A percentile compares a stretch with the other conserved stretches of the same genome.
These are phyloP conservation scores for Rhinocladiella mackenziei DNA, from an alignment of 2,329 filamentous ascomycete genomes.

Conservation along the genomic window DNA sequence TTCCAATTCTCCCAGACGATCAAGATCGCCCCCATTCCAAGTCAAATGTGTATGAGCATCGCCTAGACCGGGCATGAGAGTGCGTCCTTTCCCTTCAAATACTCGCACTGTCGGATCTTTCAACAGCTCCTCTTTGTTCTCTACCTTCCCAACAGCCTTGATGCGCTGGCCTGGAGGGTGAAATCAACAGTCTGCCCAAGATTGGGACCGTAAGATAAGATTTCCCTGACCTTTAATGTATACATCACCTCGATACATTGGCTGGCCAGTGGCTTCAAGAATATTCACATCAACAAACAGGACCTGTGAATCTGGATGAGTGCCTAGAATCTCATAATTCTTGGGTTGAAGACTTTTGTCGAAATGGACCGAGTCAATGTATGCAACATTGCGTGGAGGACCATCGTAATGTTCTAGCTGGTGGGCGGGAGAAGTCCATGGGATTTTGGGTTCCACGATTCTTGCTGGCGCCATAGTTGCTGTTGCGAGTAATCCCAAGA, in stretches of 20 bases:
- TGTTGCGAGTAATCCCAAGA: no score
- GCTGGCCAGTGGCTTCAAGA: conserved; percentile 39
- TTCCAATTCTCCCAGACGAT: conserved; percentile 40
- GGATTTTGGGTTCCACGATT: background rate
- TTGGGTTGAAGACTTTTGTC: conserved; percentile 35
- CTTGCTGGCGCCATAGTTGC: conserved; percentile 4
- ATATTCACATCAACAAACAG: conserved; percentile 41
- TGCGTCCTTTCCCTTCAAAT: conserved; percentile 42
- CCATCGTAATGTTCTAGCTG: conserved; percentile 21
- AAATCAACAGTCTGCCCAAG: background rate
- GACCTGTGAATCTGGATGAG: conserved; percentile 34
- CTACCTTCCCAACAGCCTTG: conserved; percentile 35
- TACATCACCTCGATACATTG: conserved; percentile 40
- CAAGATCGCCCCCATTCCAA: conserved; percentile 47
- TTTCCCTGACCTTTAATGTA: conserved; percentile 39
- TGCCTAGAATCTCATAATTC: conserved; percentile 37
- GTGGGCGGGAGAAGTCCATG: conserved; percentile 3
- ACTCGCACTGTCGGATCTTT: conserved; percentile 36
- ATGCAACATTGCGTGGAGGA: conserved; percentile 31
- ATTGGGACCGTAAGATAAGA: background rate
- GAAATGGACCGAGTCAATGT: conserved; percentile 25
- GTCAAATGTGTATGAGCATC: conserved; percentile 50
- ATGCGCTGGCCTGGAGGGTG: conserved; percentile 34
- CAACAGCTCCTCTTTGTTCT: conserved; percentile 31
- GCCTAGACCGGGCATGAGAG: conserved; percentile 49